phyloP scores from a whole-genome alignment of 805 yeast species.

The Pichia kluyveri region DNA sequence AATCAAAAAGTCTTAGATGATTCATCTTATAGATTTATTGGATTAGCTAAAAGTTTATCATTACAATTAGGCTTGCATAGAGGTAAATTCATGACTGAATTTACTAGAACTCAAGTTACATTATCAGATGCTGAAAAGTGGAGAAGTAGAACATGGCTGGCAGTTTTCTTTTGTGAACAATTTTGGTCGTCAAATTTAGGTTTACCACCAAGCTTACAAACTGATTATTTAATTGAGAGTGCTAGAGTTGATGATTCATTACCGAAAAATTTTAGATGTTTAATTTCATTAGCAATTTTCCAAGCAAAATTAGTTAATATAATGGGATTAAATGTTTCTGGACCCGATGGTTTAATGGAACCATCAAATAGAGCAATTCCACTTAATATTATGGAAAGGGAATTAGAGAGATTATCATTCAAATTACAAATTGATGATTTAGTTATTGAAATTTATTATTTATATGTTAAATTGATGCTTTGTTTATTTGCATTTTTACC shows the following conservation, averaged over 20 bases:
- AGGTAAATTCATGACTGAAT: slow-evolving; percentile 85
- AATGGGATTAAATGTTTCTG: slow-evolving; percentile 77
- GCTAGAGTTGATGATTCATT: slow-evolving; percentile 59
- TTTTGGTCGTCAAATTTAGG: slow-evolving; percentile 87
- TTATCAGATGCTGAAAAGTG: slow-evolving; percentile 87
- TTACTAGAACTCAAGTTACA: slow-evolving; percentile 80
- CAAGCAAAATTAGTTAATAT: slow-evolving; percentile 76
- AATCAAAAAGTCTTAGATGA: slow-evolving; percentile 89
- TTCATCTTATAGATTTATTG: slow-evolving; percentile 81
- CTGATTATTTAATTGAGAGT: slow-evolving; percentile 73
- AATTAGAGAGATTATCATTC: slow-evolving; percentile 61
- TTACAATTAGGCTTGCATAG: slow-evolving; percentile 85
- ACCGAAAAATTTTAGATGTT: slow-evolving; percentile 63
- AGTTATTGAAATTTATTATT: slow-evolving; percentile 65
- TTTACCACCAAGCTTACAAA: slow-evolving; percentile 75
- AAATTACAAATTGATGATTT: slow-evolving; percentile 59
- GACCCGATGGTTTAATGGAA: slow-evolving; percentile 85
- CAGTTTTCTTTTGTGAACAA: slow-evolving; percentile 80
- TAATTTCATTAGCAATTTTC: slow-evolving; percentile 67
- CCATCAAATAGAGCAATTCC: slow-evolving; percentile 77
- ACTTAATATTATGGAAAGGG: slow-evolving; percentile 67
- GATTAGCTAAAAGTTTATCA: slow-evolving; percentile 75
- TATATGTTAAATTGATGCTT: slow-evolving; percentile 71
- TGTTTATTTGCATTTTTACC: slow-evolving; percentile 87
- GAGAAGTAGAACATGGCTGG: slow-evolving; percentile 91